A percentile compares a stretch with the other conserved stretches of the same genome.
These are phyloP conservation scores for Tylopilus plumbeoviolaceoides DNA, from an alignment of 768 basidiomycete genomes.

Conservation along the genomic window DNA sequence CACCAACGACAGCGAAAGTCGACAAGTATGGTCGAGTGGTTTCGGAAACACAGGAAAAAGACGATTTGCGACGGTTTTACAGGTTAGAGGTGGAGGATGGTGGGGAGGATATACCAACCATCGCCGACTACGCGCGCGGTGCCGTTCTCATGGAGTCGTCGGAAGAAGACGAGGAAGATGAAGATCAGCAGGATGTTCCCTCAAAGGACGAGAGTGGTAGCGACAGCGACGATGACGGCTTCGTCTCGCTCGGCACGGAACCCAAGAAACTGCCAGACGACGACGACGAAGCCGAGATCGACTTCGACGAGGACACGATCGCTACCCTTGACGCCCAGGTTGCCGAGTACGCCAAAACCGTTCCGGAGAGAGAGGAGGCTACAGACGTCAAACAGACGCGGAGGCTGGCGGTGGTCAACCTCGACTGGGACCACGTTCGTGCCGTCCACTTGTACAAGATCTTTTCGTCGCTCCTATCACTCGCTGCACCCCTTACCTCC, in stretches of 20 bases:
- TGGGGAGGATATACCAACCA: conserved; percentile 25
- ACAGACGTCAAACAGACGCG: conserved; percentile 47
- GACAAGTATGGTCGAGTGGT: conserved; percentile 88
- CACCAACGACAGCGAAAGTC: conserved; percentile 45
- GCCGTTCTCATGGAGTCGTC: conserved; percentile 86
- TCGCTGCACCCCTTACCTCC: conserved; percentile 42
- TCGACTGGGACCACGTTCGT: conserved; percentile 97
- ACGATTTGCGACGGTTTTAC: neutral
- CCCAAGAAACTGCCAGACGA: conserved; percentile 32
- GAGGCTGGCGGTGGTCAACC: conserved; percentile 86
- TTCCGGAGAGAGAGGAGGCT: conserved; percentile 43
- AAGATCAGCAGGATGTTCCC: neutral
- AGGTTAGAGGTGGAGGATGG: conserved; percentile 34
- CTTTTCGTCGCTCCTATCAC: conserved; percentile 79
- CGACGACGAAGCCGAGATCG: conserved; percentile 50
- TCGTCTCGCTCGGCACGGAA: conserved; percentile 49
- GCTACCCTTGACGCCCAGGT: conserved; percentile 74
- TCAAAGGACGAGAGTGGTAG: conserved; percentile 40
- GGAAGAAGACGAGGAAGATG: conserved; percentile 57
- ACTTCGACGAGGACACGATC: conserved; percentile 75
- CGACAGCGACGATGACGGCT: conserved; percentile 45
- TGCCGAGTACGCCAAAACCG: conserved; percentile 48
- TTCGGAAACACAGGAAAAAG: conserved; percentile 9
- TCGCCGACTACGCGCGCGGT: conserved; percentile 86
- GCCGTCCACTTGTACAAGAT: conserved; percentile 90